Evolutionary conservation across 2,329 filamentous ascomycete species (phyloP), one percentile per base, ranked within the genome.

Genomic region (Decorospora gaudefroyi): DNA sequence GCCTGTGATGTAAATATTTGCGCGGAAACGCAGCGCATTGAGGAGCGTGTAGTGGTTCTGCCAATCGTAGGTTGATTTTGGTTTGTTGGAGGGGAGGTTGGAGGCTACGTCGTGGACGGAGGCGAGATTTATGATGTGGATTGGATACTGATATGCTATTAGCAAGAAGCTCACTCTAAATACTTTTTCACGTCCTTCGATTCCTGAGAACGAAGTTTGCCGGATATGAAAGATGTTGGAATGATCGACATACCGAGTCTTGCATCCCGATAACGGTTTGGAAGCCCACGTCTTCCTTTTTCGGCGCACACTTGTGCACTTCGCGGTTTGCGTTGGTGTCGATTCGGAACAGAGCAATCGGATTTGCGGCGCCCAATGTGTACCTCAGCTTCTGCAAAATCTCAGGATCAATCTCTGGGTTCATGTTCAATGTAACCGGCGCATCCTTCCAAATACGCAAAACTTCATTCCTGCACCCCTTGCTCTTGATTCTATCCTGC

Each of bases 1-100:
- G 3, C 85, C 85, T 4, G 82, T 80, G 35, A 88, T 70, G 54
- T 88, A 83, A 22, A 91, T 82, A 58, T 91, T 90, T 25, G 86
- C 80, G 16, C 87, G 79, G 69, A 88, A 90, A 9, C 85, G 78
- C 11, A 79, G 71, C 6, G 80, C 79, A 42, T 85, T 81, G 0
- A 90, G 74, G 18, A 76, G 71, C 18, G 75, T 73, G 76, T 66
- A 70, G 35, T 32, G 16, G 15, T 33, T 21, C 42, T 43, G 49
- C 45, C 45, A 42, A 77, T 76, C 53, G 76, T 77, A 75, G 64
- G 68, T 19, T n/a, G 31, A 42, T 16, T 34, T 36, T 27, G 23
- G 37, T 13, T 37, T 28, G 6, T 77, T 76, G 51, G 76, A 76
- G 1, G 77, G 74, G 6, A 88, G 75, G 32, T 79, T 73, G 2